Base-by-base conservation (phyloP, 345 rosid species). In the Conringia planisiliqua region DNA sequence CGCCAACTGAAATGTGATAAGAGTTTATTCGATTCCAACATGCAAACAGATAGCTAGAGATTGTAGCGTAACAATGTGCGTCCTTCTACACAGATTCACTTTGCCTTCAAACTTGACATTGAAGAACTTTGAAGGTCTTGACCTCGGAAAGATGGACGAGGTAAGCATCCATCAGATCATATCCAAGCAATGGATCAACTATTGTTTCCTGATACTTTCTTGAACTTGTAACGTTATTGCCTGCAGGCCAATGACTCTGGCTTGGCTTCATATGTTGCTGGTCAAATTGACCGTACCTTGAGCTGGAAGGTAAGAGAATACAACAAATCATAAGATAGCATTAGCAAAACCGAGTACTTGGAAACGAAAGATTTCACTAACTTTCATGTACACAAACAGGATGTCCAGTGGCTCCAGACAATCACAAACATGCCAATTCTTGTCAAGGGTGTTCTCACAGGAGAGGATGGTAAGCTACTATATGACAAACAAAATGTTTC, bases 91-190 rank as follows among this genome's bases (percentile, higher is more conserved):
- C 84, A 91, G 96, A 72, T 91, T 91, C 72, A 81, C 86, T 56
- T 55, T 91, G 68, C 97, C 97, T 38, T 81, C 91, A 62, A 75
- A 70, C 79, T 80, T 91, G 85, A 89, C 93, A 68, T 57, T 91
- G 82, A 89, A 91, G 83, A 89, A 91, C 85, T 91, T 87, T 65
- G 95, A 89, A 82, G 97, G 97, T 22, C 75, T 91, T 72, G 86
- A 91, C 83, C 92, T 91, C 56, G 97, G 95, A 62, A 86, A 87
- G 83, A 83, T 89, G 93, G 92, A 86, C 20, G 57, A 75, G 84
- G 97, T 84, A 61, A 73, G 82, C 43, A 27, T 52, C 11, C 4
- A 32, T 22, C 30, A 11, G 18, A 27, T 18, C 1, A 1, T 29
- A 7, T 40, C n/a, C 8, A 69, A 22, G 33, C 33, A 50, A 33